These are phyloP conservation scores for Balansia obtecta DNA, from an alignment of 2,329 filamentous ascomycete species.

Conservation along the genomic window DNA sequence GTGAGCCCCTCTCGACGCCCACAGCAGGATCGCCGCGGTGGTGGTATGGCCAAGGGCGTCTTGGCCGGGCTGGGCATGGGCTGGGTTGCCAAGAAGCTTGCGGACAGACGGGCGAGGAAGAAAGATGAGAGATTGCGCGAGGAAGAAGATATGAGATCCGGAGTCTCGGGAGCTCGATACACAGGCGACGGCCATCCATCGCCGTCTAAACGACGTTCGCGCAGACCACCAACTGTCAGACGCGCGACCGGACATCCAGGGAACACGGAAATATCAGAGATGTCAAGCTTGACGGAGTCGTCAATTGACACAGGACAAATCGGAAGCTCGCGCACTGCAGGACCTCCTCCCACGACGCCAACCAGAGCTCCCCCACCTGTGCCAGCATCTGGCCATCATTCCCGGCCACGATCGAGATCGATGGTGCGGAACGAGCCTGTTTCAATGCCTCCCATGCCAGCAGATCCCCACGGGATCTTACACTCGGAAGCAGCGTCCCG, in stretches of 20 bases:
- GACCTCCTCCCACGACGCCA: constrained; percentile 7
- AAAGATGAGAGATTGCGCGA: constrained; percentile 34
- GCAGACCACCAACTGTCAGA: constrained; percentile 17
- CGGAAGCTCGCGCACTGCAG: constrained; percentile 15
- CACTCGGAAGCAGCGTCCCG: constrained; percentile 18
- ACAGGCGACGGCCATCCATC: constrained; percentile 55
- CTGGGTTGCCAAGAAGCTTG: constrained; percentile 55
- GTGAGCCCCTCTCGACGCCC: constrained; percentile 49
- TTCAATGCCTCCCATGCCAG: constrained; percentile 42
- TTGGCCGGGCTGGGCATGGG: constrained; percentile 53
- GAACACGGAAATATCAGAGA: constrained; percentile 15
- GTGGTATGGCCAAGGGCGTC: constrained; percentile 43
- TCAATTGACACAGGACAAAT: constrained; percentile 18
- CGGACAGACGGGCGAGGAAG: constrained; percentile 35
- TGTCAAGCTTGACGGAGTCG: constrained; percentile 25
- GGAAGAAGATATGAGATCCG: constrained; percentile 44
- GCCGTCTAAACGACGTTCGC: constrained; percentile 27
- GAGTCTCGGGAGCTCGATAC: constrained; percentile 50
- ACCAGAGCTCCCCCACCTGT: constrained; percentile 12
- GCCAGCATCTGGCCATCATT: constrained; percentile 13
- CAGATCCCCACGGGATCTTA: constrained; percentile 34
- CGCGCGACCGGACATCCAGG: constrained; percentile 18
- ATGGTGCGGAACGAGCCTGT: constrained; percentile 24
- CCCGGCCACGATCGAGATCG: constrained; percentile 26
- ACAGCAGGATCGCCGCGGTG: constrained; percentile 27